phyloP scores from a whole-genome alignment of 495 filamentous ascomycete species.

The Neurospora sublineolata region DNA sequence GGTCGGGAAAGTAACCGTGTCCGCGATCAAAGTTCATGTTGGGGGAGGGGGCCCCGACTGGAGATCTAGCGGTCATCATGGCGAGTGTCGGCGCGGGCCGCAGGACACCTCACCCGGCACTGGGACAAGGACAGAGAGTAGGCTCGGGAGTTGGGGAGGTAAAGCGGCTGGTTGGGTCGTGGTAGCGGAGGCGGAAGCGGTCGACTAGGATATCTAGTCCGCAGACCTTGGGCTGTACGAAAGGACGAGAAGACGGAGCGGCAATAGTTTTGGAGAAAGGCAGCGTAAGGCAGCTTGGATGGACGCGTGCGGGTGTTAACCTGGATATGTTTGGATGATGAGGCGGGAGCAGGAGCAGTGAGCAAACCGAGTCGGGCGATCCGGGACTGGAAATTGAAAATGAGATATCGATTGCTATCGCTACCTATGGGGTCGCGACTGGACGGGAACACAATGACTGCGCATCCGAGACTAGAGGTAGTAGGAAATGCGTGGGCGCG shows the following conservation, averaged over 20 bases:
- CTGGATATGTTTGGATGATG: neutral
- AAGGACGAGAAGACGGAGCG: neutral
- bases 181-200: neutral
- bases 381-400: neutral
- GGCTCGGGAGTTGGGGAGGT: neutral
- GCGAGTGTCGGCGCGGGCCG: neutral
- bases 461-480: neutral
- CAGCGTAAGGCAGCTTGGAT: neutral
- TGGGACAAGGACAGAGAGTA: neutral
- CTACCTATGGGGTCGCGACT: neutral
- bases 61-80: neutral
- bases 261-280: neutral
- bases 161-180: neutral
- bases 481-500: neutral
- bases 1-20: slow-evolving; percentile 14
- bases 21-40: slow-evolving; percentile 8
- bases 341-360: neutral
- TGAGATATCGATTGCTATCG: neutral
- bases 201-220: neutral
- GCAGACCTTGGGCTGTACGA: neutral
- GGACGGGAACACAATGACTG: neutral
- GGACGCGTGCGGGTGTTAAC: neutral
- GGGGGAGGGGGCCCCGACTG: slow-evolving; percentile 3
- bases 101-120: neutral
- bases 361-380: neutral